phyloP scores from a whole-genome alignment of 2,329 filamentous ascomycete species.

The Colletotrichum limetticola region DNA sequence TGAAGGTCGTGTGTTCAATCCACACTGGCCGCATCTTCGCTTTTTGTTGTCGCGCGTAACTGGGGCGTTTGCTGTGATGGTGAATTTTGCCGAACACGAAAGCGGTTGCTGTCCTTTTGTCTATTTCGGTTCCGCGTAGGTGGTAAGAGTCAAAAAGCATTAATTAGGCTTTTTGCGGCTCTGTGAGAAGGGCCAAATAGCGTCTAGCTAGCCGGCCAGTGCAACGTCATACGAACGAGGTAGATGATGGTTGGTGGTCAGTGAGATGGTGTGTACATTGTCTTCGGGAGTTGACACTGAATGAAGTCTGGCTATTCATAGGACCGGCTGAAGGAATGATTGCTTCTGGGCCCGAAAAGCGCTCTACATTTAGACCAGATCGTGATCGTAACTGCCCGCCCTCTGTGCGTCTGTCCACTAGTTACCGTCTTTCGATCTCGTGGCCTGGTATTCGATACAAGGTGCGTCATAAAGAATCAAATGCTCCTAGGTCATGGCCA shows the following conservation, averaged over 20 bases:
- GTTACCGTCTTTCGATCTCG: background rate
- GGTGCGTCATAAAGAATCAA: background rate
- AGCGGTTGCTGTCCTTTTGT: no score
- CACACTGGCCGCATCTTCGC: slow-evolving; percentile 32
- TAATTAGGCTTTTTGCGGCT: no score
- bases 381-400: background rate
- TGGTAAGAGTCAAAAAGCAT: no score
- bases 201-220: no score
- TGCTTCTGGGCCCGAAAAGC: background rate
- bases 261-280: no score
- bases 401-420: background rate
- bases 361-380: background rate
- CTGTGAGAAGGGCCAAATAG: no score
- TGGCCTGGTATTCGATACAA: background rate
- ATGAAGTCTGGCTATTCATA: background rate
- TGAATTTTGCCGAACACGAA: background rate
- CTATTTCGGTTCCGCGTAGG: no score
- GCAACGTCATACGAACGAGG: no score
- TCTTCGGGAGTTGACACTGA: background rate
- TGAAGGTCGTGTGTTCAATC: slow-evolving; percentile 36
- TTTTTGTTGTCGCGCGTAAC: background rate
- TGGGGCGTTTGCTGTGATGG: no score
- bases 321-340: background rate
- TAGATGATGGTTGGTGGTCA: no score
- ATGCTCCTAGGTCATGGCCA: background rate